Base-by-base conservation (phyloP, 805 yeast species). In the Debaryomyces hansenii region DNA sequence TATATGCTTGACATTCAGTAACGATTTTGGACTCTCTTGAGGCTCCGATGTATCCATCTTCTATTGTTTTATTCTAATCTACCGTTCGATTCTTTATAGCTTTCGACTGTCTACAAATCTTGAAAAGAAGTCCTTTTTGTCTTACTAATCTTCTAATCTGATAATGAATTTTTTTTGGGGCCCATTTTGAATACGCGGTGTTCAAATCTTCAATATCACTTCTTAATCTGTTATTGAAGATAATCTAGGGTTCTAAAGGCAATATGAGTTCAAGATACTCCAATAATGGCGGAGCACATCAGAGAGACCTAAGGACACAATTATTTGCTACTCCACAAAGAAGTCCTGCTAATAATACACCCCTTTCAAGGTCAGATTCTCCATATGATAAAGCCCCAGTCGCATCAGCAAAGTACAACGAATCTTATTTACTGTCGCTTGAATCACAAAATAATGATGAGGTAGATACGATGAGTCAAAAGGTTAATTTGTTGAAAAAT, bases 1-100 rank as follows among this genome's bases (percentile, higher is more conserved):
- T 4, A 94, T 82, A 62, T 92, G 96, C 55, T 84, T 83, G 28
- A 92, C 84, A 42, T 77, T 70, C 16, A 66, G 42, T 24, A 72
- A 62, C 32, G 75, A 70, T 32, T 51, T 56, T 15, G 77, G 77
- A 2, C 53, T 49, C 37, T 49, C 57, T 37, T 57, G 50, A 31
- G 29, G 21, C 20, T 50, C 51, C 41, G 39, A 28, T 12, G 15
- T 4, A 16, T 45, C 48, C 48, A 45, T 45, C 18, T 20, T 27
- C 12, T 9, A 24, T 37, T 20, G 5, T 3, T 37, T 20, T 12
- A 35, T 24, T 24, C 7, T 24, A 24, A 24, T 3, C 27, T 24
- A 24, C 5, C 7, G 2, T 9, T 9, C 10, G 27, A 24, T 9
- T 24, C 27, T 24, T 24, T 24, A 24, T 6, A 24, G 10, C 10